Conservation (phyloP, 106 monocot species). For the Platanthera guangdongensis region DNA sequence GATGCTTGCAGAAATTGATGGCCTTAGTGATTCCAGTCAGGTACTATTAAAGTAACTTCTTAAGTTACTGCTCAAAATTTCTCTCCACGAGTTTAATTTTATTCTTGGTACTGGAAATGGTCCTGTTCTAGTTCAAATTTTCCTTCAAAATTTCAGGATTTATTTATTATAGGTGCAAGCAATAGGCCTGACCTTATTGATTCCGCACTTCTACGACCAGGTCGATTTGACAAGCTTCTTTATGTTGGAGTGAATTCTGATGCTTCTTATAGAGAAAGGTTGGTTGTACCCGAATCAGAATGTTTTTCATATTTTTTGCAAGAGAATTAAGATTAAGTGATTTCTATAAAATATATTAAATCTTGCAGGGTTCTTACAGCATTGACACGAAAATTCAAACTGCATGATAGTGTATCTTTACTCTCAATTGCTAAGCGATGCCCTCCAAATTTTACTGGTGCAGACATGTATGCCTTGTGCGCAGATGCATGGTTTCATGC, state of each 20-base stretch:
- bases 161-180: slow-evolving; percentile 95
- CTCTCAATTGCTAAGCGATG: slow-evolving; percentile 68
- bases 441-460: slow-evolving; percentile 91
- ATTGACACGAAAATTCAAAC: slow-evolving; percentile 75
- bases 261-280: slow-evolving; percentile 84
- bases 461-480: slow-evolving; percentile 97
- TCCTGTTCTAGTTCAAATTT: neutral
- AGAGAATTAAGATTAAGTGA: neutral
- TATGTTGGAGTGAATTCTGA: slow-evolving; percentile 89
- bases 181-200: slow-evolving; percentile 96
- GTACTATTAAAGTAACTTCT: slow-evolving; percentile 10
- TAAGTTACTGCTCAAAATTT: neutral
- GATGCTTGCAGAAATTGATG: slow-evolving; percentile 98
- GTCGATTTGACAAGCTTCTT: slow-evolving; percentile 88
- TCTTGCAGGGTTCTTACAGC: slow-evolving; percentile 67
- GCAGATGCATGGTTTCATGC: slow-evolving; percentile 99
- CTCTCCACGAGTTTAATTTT: neutral
- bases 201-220: slow-evolving; percentile 83
- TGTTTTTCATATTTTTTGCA: neutral
- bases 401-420: slow-evolving; percentile 78
- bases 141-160: slow-evolving; percentile 36
- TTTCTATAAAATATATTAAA: neutral
- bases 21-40: slow-evolving; percentile 73
- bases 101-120: neutral
- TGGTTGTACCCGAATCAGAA: neutral